These are phyloP conservation scores for Prinsepia uniflora DNA, from an alignment of 306 rosid species.

Conservation along the genomic window DNA sequence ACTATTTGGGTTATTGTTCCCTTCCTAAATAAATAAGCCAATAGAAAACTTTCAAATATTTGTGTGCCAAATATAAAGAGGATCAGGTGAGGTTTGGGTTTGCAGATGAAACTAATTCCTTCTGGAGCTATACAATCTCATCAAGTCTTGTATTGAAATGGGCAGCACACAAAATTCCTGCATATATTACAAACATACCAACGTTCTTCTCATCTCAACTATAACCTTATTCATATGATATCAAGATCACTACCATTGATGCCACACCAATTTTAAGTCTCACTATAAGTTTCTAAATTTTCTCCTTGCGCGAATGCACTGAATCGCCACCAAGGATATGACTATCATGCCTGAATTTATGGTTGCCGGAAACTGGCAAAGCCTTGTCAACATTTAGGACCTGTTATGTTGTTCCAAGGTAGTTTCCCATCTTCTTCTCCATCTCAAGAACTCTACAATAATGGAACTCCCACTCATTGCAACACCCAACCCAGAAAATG, in stretches of 20 bases:
- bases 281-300: slow-evolving; percentile 29
- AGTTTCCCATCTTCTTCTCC: slow-evolving; percentile 56
- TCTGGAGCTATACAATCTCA: slow-evolving; percentile 19
- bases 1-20: too few species aligned
- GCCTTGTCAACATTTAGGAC: slow-evolving; percentile 26
- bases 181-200: slow-evolving; percentile 14
- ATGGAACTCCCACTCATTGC: slow-evolving; percentile 92
- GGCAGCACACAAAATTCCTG: slow-evolving; percentile 6
- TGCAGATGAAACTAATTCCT: too few species aligned
- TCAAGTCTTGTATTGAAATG: slow-evolving; percentile 17
- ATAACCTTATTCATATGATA: not conserved
- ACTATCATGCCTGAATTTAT: slow-evolving; percentile 23
- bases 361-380: slow-evolving; percentile 29
- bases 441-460: slow-evolving; percentile 45
- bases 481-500: slow-evolving; percentile 86
- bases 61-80: too few species aligned
- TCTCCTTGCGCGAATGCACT: slow-evolving; percentile 12
- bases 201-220: slow-evolving; percentile 9
- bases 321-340: slow-evolving; percentile 14
- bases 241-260: not conserved
- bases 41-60: too few species aligned
- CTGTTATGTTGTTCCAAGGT: slow-evolving; percentile 34
- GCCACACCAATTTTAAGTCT: slow-evolving; percentile 19
- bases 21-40: too few species aligned
- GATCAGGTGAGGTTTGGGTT: too few species aligned